Evolutionary conservation across 2,329 filamentous ascomycete species (phyloP), one percentile per base, ranked within the genome.

Genomic region (Aureobasidium sp.): DNA sequence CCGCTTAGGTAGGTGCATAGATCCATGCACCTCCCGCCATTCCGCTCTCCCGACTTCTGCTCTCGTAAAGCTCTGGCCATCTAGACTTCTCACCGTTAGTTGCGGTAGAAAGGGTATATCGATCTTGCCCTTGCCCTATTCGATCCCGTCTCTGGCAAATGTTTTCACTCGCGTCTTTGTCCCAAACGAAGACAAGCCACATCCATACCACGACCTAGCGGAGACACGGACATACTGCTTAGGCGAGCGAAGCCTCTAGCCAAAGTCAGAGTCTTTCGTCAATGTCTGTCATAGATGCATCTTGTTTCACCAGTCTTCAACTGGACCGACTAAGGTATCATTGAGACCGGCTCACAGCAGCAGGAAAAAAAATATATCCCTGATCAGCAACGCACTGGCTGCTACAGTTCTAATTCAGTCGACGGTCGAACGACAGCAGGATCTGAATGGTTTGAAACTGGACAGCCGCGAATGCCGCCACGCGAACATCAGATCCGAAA

Each of bases 21-120:
- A 34, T 57, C 39, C 39, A 57, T 57, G 39, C 53, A 25, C 21
- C 39, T 57, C n/a, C 53, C 53, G 53, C n/a, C 21, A 36, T 54
- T 42, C 53, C 53, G 53, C 34, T 39, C 21, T 42, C n/a, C 50
- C 49, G 49, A 51, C 49, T 39, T 29, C 34, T 41, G 10, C 27
- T 42, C 21, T 57, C 30, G 16, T 45, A 57, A 57, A 57, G 53
- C 53, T 45, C 27, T 57, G 53, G 41, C 41, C 39, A 44, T 55
- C 6, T 44, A 4, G 3, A 4, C 13, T 8, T 16, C 29, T 44
- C 34, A 27, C 25, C 30, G 34, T 45, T 57, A n/a, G 41, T 4
- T 7, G 16, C 21, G 30, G 39, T 30, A 27, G 53, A 39, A 6
- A 51, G 14, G n/a, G 50, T 42, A 21, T 21, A 21, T 21, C 21